Percentiles rank a stretch among this genome's conserved stretches.
Evolutionary conservation across 352 stramenopile species (phyloP).

Genomic region (Globisporangium irregulare): DNA sequence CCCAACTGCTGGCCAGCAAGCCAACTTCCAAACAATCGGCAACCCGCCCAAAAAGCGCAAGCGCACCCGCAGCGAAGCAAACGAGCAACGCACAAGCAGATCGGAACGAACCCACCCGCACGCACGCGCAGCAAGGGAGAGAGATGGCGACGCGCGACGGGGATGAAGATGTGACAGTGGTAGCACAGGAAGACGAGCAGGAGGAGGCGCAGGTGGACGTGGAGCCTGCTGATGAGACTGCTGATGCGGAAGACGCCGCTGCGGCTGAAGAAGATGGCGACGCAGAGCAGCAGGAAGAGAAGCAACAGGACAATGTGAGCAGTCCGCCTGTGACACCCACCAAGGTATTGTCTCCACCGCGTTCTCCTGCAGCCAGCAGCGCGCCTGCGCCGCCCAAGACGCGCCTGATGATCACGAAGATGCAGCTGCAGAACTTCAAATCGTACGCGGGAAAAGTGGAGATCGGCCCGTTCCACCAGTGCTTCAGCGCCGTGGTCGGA

Average conservation of each 20-base stretch:
- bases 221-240: not conserved
- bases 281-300: not conserved
- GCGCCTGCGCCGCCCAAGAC: conserved; percentile 26
- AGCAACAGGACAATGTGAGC: not conserved
- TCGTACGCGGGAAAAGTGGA: conserved; percentile 96
- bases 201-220: not conserved
- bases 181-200: not conserved
- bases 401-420: conserved; percentile 97
- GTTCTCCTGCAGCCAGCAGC: not conserved
- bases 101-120: not conserved
- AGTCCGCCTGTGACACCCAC: not conserved
- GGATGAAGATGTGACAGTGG: not conserved
- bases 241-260: not conserved
- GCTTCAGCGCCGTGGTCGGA: conserved; percentile 97
- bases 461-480: conserved; percentile 99
- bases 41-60: not conserved
- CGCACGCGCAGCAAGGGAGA: not conserved
- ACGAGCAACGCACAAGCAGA: not conserved
- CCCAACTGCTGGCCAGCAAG: not conserved
- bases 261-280: not conserved
- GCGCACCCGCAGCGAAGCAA: not conserved
- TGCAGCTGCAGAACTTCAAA: conserved; percentile 99
- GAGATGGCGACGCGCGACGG: conserved; percentile 9
- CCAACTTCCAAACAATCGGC: not conserved
- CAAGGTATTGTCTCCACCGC: not conserved